Evolutionary conservation across 2,329 filamentous ascomycete genomes (phyloP), one percentile per base, ranked within the genome.

Genomic region (Trichoderma pleuroti): DNA sequence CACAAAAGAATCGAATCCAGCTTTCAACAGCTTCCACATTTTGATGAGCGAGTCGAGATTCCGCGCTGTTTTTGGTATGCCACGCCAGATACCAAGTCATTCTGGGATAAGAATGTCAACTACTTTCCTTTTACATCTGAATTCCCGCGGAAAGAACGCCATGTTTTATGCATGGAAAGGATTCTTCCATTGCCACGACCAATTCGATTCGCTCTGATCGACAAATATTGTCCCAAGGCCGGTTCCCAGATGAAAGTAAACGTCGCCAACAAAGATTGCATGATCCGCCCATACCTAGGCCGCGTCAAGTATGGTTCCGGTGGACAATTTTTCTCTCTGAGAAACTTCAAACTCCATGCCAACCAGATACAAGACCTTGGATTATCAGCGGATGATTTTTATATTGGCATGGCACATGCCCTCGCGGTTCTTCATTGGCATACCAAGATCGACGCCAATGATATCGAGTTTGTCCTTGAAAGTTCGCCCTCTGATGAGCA

Each of bases 391-490:
- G 7, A 64, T 0, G 72, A 77, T 0, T 87, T 86, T 7, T 72
- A 82, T 84, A 0, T 66, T 1, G 76, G 77, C 0, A 86, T 89
- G 81, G 87, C 83, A 0, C 80, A 85, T 5, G 79, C 82, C 0
- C 79, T 88, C 0, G 86, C 86, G 0, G 77, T 84, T 3, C 77
- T 88, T 64, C 83, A 86, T 72, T 89, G 85, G 86, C 59, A 73
- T 2, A 82, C 79, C 0, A 72, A 77, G 16, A 74, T 87, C 0
- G 86, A 89, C 72, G 86, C 81, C 0, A 84, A 84, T 34, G 86
- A 87, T 56, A 80, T 89, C 4, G 85, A 89, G 64, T 88, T 88
- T 72, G 86, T 89, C 1, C 80, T 89, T 2, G 83, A 75, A 52
- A 65, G 62, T 30, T 59, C 52, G 11, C 52, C 64, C 5, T 18